Evolutionary conservation across 2,329 filamentous ascomycete species (phyloP).

Genomic region (Helicocarpus griseus): DNA sequence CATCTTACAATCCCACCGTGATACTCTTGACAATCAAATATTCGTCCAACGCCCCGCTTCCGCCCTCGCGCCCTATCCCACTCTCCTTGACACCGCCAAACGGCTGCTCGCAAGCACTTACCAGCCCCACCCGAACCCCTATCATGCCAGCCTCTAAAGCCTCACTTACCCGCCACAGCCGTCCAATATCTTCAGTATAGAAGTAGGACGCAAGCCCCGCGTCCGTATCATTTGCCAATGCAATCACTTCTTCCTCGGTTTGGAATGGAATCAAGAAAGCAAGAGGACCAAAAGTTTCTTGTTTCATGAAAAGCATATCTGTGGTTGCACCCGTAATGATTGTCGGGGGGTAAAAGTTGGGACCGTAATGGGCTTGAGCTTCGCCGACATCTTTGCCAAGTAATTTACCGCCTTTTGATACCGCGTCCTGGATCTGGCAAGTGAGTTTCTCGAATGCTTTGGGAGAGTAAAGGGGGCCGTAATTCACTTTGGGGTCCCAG

Average conservation of each 20-base stretch:
- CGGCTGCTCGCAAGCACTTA: constrained; percentile 6
- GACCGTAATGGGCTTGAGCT: constrained; percentile 7
- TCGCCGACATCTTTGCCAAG: neutral
- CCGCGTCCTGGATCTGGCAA: constrained; percentile 15
- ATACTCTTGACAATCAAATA: constrained; percentile 7
- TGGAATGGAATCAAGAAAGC: constrained; percentile 17
- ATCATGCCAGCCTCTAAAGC: constrained; percentile 78
- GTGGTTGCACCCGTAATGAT: constrained; percentile 13
- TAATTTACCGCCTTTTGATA: constrained; percentile 20
- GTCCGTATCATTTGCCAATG: constrained; percentile 21
- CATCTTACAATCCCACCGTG: constrained; percentile 5
- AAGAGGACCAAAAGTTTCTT: constrained; percentile 25
- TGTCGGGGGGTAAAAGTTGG: constrained; percentile 7
- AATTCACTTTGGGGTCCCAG: constrained; percentile 7
- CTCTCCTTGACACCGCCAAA: constrained; percentile 9
- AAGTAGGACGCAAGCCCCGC: constrained; percentile 24
- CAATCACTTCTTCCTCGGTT: constrained; percentile 23
- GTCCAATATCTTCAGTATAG: constrained; percentile 48
- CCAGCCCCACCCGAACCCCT: constrained; percentile 37
- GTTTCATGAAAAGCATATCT: constrained; percentile 19
- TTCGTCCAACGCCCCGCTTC: constrained; percentile 4
- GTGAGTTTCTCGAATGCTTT: constrained; percentile 5
- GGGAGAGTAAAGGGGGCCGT: constrained; percentile 6
- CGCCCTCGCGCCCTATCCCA: constrained; percentile 5
- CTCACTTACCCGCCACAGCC: constrained; percentile 55